Evolutionary conservation across 78 protist genomes (phyloP).

Genomic region (Cavenderia fasciculata): DNA sequence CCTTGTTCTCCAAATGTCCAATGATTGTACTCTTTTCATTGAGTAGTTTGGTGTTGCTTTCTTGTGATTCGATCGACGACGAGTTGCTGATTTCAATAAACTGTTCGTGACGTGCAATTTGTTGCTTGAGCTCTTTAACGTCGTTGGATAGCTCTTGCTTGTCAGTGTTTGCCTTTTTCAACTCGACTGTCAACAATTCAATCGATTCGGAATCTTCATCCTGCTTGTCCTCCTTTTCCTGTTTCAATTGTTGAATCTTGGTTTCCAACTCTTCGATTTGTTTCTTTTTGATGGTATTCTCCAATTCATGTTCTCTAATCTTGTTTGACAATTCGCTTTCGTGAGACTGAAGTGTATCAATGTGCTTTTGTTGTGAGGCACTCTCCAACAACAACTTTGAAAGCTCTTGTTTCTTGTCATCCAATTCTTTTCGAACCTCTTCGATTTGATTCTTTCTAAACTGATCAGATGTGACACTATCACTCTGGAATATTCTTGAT

Average conservation of each 20-base stretch:
- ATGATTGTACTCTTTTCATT: neutral
- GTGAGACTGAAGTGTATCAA: constrained; percentile 16
- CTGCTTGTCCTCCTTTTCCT: neutral
- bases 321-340: neutral
- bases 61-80: neutral
- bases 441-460: neutral
- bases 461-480: constrained; percentile 1
- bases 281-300: constrained; percentile 8
- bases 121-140: neutral
- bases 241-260: neutral
- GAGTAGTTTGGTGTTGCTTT: no score
- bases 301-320: neutral
- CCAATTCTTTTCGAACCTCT: constrained; percentile 1
- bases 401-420: constrained; percentile 34
- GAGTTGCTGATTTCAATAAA: constrained; percentile 1
- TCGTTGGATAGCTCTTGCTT: neutral
- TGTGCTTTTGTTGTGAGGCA: neutral
- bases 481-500: constrained; percentile 13
- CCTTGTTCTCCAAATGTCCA: neutral
- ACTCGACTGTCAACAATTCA: neutral
- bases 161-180: neutral
- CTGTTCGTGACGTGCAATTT: neutral
- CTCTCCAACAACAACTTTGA: neutral
- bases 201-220: neutral
- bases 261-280: neutral